Conservation (phyloP, 2,329 filamentous ascomycete genomes). For the Balansia obtecta region DNA sequence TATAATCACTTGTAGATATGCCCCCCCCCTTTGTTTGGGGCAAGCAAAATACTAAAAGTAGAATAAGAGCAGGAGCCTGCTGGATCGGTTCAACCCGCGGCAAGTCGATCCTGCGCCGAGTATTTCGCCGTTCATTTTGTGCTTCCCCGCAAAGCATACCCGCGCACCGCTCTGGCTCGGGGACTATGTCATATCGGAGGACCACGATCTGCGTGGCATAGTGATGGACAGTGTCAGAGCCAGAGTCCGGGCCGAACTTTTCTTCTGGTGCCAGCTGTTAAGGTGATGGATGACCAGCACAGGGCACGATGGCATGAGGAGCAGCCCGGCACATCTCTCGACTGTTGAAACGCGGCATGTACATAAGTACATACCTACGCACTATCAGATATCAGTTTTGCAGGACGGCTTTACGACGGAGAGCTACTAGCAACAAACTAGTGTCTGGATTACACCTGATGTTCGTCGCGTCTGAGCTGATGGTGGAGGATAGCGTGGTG, state of each 20-base stretch:
- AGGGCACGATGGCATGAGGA: background rate
- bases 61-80: background rate
- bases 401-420: background rate
- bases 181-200: too few relatives aligned
- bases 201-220: too few relatives aligned
- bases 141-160: too few relatives aligned
- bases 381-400: background rate
- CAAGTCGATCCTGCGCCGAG: background rate
- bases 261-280: background rate
- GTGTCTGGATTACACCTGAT: background rate
- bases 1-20: background rate
- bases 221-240: too few relatives aligned
- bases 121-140: background rate
- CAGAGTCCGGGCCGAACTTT: too few relatives aligned
- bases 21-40: background rate
- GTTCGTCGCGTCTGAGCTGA: background rate
- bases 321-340: background rate
- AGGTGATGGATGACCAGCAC: background rate
- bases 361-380: background rate
- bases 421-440: background rate
- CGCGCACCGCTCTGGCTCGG: too few relatives aligned
- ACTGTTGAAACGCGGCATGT: background rate
- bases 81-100: background rate
- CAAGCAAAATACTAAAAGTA: background rate
- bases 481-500: background rate